phyloP scores from a whole-genome alignment of 257 asterid genomes.

The Penstemon barbatus region DNA sequence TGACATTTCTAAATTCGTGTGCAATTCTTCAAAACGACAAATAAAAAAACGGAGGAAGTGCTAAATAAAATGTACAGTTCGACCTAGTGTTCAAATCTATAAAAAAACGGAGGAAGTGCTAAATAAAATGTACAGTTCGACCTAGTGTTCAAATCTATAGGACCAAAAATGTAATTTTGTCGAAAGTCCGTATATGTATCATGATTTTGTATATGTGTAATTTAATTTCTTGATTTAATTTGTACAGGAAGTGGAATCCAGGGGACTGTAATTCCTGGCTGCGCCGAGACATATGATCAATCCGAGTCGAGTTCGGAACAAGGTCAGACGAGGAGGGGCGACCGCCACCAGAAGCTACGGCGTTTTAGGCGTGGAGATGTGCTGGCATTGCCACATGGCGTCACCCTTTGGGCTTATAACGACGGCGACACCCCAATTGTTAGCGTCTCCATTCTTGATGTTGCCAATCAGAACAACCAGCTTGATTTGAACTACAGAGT shows the following conservation, averaged over 20 bases:
- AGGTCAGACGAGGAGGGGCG: constrained; percentile 21
- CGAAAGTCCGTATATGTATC: too few species aligned
- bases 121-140: too few species aligned
- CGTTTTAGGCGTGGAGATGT: constrained; percentile 51
- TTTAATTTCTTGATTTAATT: not conserved
- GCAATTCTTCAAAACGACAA: too few species aligned
- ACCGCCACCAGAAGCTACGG: constrained; percentile 58
- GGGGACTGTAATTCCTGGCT: constrained; percentile 55
- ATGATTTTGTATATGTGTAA: too few species aligned
- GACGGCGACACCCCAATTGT: constrained; percentile 43
- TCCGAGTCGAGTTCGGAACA: constrained; percentile 24
- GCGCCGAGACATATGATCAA: constrained; percentile 62
- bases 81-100: too few species aligned
- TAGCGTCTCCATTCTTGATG: constrained; percentile 39
- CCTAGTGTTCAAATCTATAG: too few species aligned
- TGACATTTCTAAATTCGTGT: too few species aligned
- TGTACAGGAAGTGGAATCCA: constrained; percentile 43
- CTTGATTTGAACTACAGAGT: constrained; percentile 55
- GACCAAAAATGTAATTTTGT: too few species aligned
- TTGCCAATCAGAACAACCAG: constrained; percentile 48
- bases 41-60: too few species aligned
- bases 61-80: too few species aligned
- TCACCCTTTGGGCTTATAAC: constrained; percentile 51
- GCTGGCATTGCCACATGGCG: constrained; percentile 46
- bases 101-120: too few species aligned